Evolutionary conservation across 768 basidiomycete genomes (phyloP).

Genomic region (Termitomyces heimii): DNA sequence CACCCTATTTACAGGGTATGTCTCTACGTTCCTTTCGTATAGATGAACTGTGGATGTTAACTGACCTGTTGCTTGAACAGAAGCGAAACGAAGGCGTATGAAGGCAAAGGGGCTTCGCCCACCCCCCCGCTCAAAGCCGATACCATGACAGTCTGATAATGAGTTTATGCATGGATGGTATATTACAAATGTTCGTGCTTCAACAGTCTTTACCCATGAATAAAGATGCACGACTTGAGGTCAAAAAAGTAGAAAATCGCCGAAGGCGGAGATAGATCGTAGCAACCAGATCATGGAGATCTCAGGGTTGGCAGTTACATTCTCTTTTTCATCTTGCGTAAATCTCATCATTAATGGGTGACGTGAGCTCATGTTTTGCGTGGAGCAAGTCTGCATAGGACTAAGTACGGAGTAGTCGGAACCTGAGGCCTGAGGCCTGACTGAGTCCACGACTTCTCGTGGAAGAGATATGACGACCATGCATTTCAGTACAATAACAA

Average conservation of each 20-base stretch:
- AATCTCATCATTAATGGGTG: background rate
- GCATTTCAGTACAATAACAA: background rate
- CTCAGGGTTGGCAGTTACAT: conserved; percentile 14
- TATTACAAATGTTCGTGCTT: background rate
- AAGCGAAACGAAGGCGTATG: conserved; percentile 69
- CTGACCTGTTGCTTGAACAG: conserved; percentile 28
- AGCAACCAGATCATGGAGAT: background rate
- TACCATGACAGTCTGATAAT: conserved; percentile 3
- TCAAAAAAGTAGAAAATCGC: background rate
- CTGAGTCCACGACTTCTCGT: background rate
- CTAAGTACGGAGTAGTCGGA: background rate
- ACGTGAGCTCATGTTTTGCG: background rate
- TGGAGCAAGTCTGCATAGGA: background rate
- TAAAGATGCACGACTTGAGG: background rate
- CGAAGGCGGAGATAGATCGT: background rate
- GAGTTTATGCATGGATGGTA: background rate
- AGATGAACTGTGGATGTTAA: conserved; percentile 10
- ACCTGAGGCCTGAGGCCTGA: background rate
- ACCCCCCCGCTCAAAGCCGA: conserved; percentile 41
- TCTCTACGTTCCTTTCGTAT: conserved; percentile 23
- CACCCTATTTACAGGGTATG: conserved; percentile 74
- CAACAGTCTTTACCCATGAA: too few relatives aligned
- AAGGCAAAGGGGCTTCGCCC: conserved; percentile 71
- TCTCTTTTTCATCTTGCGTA: background rate
- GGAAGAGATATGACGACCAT: background rate